Evolutionary conservation across 1,284 basidiomycete genomes (phyloP), one percentile per base, ranked within the genome.

Genomic region (Amylostereum chailletii): DNA sequence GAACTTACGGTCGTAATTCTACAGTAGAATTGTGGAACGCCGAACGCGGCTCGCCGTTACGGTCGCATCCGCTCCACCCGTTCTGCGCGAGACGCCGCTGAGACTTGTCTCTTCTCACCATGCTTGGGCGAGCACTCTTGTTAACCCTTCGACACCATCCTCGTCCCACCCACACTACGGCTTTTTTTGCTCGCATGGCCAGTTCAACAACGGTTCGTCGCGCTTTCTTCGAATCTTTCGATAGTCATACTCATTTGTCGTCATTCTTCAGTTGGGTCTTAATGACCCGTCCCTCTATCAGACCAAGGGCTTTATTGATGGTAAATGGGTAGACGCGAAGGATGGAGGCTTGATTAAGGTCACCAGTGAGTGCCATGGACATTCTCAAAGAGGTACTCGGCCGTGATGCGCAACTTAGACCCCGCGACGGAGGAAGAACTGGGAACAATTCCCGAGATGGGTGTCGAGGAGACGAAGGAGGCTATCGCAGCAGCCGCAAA

Each of bases 371-470:
- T 74, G 11, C 3, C 47, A 19, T 27, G 39, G 27, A 43, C 32
- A 29, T 33, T 49, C 37, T 40, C 5, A n/a, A 29, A 51, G 40
- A n/a, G 26, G 32, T 37, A 32, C 33, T 41, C 42, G 45, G 47
- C 47, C 19, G 45, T 42, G 10, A 5, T 37, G 34, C 31, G 40
- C 6, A 30, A 29, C 34, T 10, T 42, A 93, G 93, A 95, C 70
- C 93, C 93, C 33, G 86, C 90, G 3, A 93, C 86, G 1, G 77
- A 78, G 39, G 79, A 92, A 58, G 76, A 79, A 50, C 76, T 95
- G 42, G 93, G 90, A 31, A 83, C 79, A 0, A 73, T 91, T 31
- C 90, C 93, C 4, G 93, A 96, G 61, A 89, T 95, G 84, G 86
- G 84, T 8, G 65, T 90, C 42, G 72, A 74, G 34, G 92, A 95